Evolutionary conservation across 2,329 filamentous ascomycete species (phyloP), one percentile per base, ranked within the genome.

Genomic region (Cladosporium phlei): DNA sequence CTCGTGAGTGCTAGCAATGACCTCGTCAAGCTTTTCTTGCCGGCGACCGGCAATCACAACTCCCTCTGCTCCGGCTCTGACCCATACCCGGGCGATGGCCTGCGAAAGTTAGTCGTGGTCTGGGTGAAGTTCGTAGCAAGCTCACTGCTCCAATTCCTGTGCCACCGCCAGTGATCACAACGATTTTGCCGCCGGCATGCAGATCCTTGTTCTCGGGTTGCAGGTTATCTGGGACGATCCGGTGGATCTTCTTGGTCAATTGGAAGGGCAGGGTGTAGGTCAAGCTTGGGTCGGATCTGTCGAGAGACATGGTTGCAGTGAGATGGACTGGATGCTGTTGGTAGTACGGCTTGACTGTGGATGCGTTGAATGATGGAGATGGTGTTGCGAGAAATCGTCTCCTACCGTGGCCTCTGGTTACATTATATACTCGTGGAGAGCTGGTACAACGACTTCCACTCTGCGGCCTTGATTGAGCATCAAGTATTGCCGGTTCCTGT

Each of bases 221-320:
- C 16, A 60, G 39, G 3, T 52, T 44, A 4, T 50, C 35, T 17
- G 58, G 60, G 3, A 59, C 47, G 28, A 55, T 49, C 19, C 58
- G 55, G 24, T 54, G 55, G 16, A 55, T 47, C 17, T 32, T 52
- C 40, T 56, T 55, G 3, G 56, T 59, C 20, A 59, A 45, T 34
- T 57, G 53, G 47, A 55, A 56, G 14, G 55, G 56, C 4, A 46
- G 10, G 16, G 57, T 59, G 44, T 55, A 55, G 27, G 47, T 45
- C 40, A 49, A 32, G 11, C 32, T 12, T 5, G 30, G 39, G 5
- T 39, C 37, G 5, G 24, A 11, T 19, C 17, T 22, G 12, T 43
- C 51, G 38, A 57, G 61, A 33, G 73, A 51, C 1, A 60, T 54
- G n/a, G n/a, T n/a, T 22, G 10, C 10, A n/a, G n/a, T n/a, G n/a